A percentile compares a stretch with the other conserved stretches of the same genome.
These are phyloP conservation scores for Hypomontagnella monticulosa DNA, from an alignment of 495 filamentous ascomycete species.

Conservation along the genomic window DNA sequence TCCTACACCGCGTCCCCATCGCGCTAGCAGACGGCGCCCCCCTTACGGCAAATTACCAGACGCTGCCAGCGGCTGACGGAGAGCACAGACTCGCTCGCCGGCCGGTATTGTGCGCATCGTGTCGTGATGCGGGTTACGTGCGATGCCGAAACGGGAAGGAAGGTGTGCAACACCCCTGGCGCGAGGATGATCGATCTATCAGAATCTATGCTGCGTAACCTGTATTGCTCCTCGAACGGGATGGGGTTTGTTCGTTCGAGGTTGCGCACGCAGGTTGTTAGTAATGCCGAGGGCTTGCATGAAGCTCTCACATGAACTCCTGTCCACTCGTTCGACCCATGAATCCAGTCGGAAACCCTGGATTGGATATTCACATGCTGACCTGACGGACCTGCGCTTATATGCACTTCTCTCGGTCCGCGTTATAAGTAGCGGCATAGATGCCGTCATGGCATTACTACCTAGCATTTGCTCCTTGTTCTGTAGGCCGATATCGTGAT, in stretches of 20 bases:
- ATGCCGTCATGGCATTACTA: neutral
- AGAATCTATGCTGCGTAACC: neutral
- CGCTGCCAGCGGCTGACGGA: no score
- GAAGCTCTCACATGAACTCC: constrained; percentile 21
- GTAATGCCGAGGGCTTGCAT: constrained; percentile 21
- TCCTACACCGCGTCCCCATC: constrained; percentile 26
- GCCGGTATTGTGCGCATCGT: no score
- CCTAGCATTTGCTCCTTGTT: neutral
- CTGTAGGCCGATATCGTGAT: neutral
- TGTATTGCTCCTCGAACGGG: neutral
- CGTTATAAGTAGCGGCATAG: constrained; percentile 17
- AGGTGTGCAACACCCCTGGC: constrained; percentile 4
- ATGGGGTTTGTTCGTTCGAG: constrained; percentile 1
- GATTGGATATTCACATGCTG: constrained; percentile 35
- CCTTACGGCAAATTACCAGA: neutral
- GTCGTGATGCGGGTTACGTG: neutral
- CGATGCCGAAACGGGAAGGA: constrained; percentile 35
- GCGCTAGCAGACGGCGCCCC: neutral
- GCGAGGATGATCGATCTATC: neutral
- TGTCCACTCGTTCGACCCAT: constrained; percentile 25
- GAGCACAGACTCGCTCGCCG: no score
- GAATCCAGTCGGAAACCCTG: constrained; percentile 1
- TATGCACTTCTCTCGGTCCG: neutral
- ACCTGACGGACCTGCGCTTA: constrained; percentile 9
- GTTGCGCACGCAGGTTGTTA: constrained; percentile 16